These are phyloP conservation scores for Pyrenochaeta sp. DNA, from an alignment of 2,329 filamentous ascomycete genomes.

Conservation along the genomic window DNA sequence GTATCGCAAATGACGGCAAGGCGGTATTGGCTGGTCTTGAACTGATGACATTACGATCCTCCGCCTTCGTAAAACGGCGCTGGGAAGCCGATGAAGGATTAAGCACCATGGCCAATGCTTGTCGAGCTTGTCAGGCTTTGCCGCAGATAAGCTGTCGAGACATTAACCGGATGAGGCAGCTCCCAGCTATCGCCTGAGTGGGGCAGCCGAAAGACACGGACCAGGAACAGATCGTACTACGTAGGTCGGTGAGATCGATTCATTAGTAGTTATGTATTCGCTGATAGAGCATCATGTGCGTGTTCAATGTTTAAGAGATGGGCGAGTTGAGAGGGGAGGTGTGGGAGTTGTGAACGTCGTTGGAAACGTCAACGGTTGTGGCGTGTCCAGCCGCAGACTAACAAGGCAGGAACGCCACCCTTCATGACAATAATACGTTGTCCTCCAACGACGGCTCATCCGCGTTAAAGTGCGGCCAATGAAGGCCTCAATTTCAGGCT, in stretches of 20 bases:
- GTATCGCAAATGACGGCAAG: background rate
- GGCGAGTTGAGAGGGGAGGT: background rate
- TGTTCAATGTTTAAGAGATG: background rate
- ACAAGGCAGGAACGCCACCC: no score
- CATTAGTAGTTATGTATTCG: background rate
- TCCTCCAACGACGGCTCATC: no score
- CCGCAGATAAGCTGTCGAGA: slow-evolving; percentile 20
- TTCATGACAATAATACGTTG: no score
- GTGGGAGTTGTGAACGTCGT: slow-evolving; percentile 4
- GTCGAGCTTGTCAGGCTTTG: slow-evolving; percentile 19
- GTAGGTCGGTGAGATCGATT: background rate
- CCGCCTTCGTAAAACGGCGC: slow-evolving; percentile 1
- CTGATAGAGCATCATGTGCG: background rate
- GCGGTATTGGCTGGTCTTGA: background rate
- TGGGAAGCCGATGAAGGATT: slow-evolving; percentile 10
- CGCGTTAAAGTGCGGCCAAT: no score
- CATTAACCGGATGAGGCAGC: slow-evolving; percentile 30
- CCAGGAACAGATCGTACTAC: background rate
- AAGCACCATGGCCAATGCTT: slow-evolving; percentile 37
- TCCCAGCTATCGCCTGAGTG: slow-evolving; percentile 5
- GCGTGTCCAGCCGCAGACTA: background rate
- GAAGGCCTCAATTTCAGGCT: no score
- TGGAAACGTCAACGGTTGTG: slow-evolving; percentile 4
- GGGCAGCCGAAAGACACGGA: background rate
- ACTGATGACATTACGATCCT: background rate